Evolutionary conservation across 176 grass and related monocot genomes (phyloP), one percentile per base, ranked within the genome.

Genomic region (Neostapfia colusana): DNA sequence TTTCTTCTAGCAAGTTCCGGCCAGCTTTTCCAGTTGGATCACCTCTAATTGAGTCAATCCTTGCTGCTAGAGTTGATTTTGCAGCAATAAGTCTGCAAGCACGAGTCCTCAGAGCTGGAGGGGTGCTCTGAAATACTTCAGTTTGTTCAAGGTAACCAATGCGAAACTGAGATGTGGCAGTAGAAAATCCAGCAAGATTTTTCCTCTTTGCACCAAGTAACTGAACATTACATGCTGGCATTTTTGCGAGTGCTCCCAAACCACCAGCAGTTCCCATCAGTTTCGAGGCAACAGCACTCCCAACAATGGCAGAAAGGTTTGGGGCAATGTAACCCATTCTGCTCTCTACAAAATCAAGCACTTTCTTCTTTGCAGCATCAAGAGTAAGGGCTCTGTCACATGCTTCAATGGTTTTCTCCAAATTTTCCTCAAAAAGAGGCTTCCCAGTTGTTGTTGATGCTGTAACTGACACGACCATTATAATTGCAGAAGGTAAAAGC

Each of bases 191-290:
- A 70, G 94, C 88, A 53, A 91, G 88, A 58, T 86, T 93, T 79
- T 97, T 91, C 78, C 23, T 91, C 82, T 93, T 97, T 75, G 81
- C 69, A 25, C 94, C 88, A 53, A 97, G 83, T 43, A 97, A 53
- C 81, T 93, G 94, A 71, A 93, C 88, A 81, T 97, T 97, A 65
- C 94, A 97, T 63, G 94, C 84, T n/a, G 94, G 91, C 91, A 97
- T 93, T 85, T 93, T 97, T 70, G 90, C 86, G 28, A 93, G 79
- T 61, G 86, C 90, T 25, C 74, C 81, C 72, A 97, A 85, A 78
- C 88, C 94, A 66, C 90, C 90, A 81, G 94, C 88, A 39, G 79
- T 89, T 41, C 94, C 94, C 90, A 93, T 90, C 31, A 93, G 79
- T 87, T 93, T 97, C 27, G 90, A 88, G 38, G 90, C 90, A 87